A percentile compares a stretch with the other conserved stretches of the same genome.
Evolutionary conservation across 257 asterid genomes (phyloP).

Genomic region (Ballota nigra): DNA sequence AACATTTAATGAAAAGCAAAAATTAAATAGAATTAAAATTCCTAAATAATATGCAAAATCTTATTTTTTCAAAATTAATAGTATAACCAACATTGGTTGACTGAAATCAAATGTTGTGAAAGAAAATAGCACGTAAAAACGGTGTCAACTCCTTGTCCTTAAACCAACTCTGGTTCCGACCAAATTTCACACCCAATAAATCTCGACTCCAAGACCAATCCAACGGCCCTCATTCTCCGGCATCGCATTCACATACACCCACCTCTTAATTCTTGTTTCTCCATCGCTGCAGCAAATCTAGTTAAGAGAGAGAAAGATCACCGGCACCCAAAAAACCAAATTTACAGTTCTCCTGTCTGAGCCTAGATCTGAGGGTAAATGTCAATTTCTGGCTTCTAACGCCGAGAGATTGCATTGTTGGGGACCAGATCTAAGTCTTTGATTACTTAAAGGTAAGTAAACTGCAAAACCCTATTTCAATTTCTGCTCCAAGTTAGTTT

Average conservation of each 20-base stretch:
- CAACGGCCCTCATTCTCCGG: constrained; percentile 44
- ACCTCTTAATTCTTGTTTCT: constrained; percentile 17
- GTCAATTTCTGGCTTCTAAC: constrained; percentile 1
- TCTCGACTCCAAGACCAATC: constrained; percentile 22
- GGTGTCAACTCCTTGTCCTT: constrained; percentile 14
- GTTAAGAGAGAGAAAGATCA: constrained; percentile 19
- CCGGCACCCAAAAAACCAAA: constrained; percentile 3
- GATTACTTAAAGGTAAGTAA: constrained; percentile 24
- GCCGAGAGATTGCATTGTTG: not conserved
- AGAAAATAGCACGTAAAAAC: not conserved
- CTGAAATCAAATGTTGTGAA: not conserved
- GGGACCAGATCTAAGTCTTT: constrained; percentile 22
- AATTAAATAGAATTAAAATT: too few species aligned
- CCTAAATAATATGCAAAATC: not conserved
- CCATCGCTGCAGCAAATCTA: constrained; percentile 38
- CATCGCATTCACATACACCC: constrained; percentile 28
- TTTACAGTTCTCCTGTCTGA: not conserved
- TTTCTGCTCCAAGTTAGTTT: too few species aligned
- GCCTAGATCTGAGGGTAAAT: constrained; percentile 19
- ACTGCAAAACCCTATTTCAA: constrained; percentile 4
- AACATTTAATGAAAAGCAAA: not conserved
- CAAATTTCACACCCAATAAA: constrained; percentile 13
- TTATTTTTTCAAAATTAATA: not conserved
- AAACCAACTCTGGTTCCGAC: constrained; percentile 19
- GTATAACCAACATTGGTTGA: too few species aligned